These are phyloP conservation scores for Cercophora newfieldiana DNA, from an alignment of 495 filamentous ascomycete species.

Conservation along the genomic window DNA sequence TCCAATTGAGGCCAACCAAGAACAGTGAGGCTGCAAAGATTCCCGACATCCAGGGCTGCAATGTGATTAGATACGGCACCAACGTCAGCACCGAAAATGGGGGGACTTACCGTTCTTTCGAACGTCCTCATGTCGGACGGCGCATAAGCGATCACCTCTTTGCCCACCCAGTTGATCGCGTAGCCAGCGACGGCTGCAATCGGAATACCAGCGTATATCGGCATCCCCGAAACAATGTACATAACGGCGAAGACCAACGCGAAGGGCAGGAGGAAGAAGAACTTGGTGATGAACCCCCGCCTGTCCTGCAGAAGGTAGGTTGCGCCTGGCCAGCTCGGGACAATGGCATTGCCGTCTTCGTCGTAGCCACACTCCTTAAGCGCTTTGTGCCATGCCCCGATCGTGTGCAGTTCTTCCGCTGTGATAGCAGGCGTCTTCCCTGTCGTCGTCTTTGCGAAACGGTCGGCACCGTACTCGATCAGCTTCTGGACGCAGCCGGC, in stretches of 20 bases:
- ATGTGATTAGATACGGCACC: constrained; percentile 5
- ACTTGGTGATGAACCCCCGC: constrained; percentile 70
- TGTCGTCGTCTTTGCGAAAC: constrained; percentile 80
- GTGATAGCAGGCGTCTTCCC: constrained; percentile 84
- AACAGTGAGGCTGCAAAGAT: constrained; percentile 89
- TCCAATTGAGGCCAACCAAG: constrained; percentile 75
- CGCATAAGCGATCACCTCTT: constrained; percentile 74
- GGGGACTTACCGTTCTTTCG: constrained; percentile 73
- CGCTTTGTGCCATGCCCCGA: constrained; percentile 77
- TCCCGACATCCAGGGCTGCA: constrained; percentile 83
- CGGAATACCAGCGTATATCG: constrained; percentile 74
- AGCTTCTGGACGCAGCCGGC: constrained; percentile 84
- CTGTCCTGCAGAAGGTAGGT: constrained; percentile 68
- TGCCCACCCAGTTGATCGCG: constrained; percentile 74
- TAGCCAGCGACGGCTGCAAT: constrained; percentile 64
- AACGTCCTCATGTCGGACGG: constrained; percentile 83
- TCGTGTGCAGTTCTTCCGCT: constrained; percentile 86
- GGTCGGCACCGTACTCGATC: constrained; percentile 89
- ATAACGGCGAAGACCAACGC: constrained; percentile 67
- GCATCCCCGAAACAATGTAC: constrained; percentile 70
- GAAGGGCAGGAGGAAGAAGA: constrained; percentile 90
- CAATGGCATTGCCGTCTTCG: constrained; percentile 68
- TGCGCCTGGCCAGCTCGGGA: constrained; percentile 58
- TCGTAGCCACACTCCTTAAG: constrained; percentile 84
- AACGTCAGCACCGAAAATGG: constrained; percentile 16